Percentiles rank a stretch among this genome's conserved stretches.
Evolutionary conservation across 148 eudicot species (phyloP).

Genomic region (Rhododendron vialii): DNA sequence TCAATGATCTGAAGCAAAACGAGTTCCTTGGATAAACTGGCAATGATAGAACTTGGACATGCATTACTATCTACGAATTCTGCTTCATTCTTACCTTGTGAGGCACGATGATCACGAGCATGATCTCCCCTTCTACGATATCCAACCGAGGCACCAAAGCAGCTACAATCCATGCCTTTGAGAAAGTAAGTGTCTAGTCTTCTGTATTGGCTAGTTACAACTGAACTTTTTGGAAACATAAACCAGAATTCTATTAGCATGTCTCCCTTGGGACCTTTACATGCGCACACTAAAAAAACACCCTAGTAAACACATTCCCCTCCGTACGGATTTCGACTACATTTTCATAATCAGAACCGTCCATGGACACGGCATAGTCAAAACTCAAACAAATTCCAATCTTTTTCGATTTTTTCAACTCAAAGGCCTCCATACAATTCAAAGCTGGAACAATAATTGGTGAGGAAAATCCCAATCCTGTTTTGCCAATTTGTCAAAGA

Average conservation of each 20-base stretch:
- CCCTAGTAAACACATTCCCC: neutral
- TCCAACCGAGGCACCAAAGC: slow-evolving; percentile 36
- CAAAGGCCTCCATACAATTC: neutral
- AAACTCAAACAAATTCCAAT: neutral
- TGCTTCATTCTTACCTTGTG: slow-evolving; percentile 31
- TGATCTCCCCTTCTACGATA: slow-evolving; percentile 13
- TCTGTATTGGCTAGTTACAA: neutral
- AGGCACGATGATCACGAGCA: slow-evolving; percentile 17
- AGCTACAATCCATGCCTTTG: slow-evolving; percentile 46
- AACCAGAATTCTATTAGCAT: neutral
- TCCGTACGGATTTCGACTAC: too few species aligned
- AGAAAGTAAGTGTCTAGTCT: neutral
- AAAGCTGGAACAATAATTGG: neutral
- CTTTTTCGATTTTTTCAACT: neutral
- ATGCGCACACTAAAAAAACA: neutral
- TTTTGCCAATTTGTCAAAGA: too few species aligned
- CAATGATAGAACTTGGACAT: neutral
- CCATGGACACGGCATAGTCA: neutral
- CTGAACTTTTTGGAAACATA: neutral
- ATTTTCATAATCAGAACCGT: too few species aligned
- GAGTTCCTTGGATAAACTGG: neutral
- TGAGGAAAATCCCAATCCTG: too few species aligned
- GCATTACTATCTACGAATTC: neutral
- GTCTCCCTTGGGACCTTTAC: neutral
- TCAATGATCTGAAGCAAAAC: neutral